Conservation (phyloP, 495 filamentous ascomycete genomes). For the Penicillium waksmanii region DNA sequence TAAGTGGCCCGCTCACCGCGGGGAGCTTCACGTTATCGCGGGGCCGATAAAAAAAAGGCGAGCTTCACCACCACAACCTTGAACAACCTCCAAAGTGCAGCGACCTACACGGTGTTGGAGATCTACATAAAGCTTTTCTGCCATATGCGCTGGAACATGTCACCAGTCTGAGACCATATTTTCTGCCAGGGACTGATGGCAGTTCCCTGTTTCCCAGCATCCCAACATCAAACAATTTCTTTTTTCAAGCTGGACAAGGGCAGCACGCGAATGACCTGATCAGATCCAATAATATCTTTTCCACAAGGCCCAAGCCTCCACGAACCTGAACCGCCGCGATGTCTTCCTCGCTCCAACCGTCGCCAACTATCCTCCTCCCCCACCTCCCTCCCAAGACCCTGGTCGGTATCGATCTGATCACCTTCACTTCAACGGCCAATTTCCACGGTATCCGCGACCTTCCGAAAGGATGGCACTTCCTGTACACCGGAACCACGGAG, state of each 20-base stretch:
- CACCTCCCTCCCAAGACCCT: conserved; percentile 53
- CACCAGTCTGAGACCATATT: background rate
- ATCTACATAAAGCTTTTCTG: background rate
- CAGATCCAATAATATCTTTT: background rate
- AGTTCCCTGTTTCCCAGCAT: conserved; percentile 1
- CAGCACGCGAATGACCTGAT: background rate
- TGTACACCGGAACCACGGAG: conserved; percentile 60
- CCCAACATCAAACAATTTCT: background rate
- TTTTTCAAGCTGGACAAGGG: conserved; percentile 11
- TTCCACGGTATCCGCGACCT: conserved; percentile 65
- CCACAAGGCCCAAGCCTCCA: background rate
- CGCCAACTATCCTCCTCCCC: conserved; percentile 52
- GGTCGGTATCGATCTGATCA: conserved; percentile 57
- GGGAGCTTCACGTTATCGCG: conserved; percentile 12
- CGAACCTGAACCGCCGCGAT: conserved; percentile 7
- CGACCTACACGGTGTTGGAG: background rate
- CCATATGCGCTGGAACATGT: conserved; percentile 1
- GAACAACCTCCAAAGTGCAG: background rate
- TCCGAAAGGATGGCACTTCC: conserved; percentile 62
- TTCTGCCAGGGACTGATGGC: conserved; percentile 9
- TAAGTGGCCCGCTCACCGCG: conserved; percentile 15
- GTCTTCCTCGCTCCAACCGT: conserved; percentile 33
- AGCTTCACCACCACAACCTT: background rate
- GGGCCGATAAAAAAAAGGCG: conserved; percentile 23
- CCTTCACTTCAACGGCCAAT: conserved; percentile 55